phyloP scores from a whole-genome alignment of 2,329 filamentous ascomycete species.

The Colletotrichum acutatum region DNA sequence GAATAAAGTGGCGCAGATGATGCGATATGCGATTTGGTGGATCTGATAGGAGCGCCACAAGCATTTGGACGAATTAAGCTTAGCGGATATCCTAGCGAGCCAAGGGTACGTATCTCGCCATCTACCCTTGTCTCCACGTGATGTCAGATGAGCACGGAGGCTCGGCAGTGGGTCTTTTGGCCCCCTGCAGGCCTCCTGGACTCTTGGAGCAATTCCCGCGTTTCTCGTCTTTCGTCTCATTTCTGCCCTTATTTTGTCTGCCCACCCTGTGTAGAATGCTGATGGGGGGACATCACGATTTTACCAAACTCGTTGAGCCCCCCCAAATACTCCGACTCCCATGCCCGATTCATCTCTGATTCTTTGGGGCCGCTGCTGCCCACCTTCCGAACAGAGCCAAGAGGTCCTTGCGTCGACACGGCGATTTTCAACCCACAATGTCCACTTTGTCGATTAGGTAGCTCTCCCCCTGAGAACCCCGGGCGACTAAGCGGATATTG shows the following conservation, averaged over 20 bases:
- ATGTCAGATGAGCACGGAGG: neutral
- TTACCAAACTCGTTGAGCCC: neutral
- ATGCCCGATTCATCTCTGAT: neutral
- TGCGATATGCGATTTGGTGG: constrained; percentile 6
- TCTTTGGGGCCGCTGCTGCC: neutral
- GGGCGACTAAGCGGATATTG: neutral
- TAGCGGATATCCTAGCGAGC: neutral
- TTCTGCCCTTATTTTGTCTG: neutral
- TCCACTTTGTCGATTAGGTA: neutral
- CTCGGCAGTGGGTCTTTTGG: constrained; percentile 11
- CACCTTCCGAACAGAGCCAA: neutral
- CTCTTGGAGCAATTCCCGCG: neutral
- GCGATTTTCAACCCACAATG: neutral
- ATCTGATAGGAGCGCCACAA: constrained; percentile 13
- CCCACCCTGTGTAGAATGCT: neutral
- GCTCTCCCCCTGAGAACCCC: neutral
- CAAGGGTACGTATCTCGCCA: neutral
- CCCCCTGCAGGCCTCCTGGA: constrained; percentile 19
- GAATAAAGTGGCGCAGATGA: constrained; percentile 19
- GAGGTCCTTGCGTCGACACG: neutral
- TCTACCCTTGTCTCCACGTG: neutral
- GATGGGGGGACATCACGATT: neutral
- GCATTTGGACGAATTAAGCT: constrained; percentile 7
- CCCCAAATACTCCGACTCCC: neutral
- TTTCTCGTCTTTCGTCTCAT: neutral